Percentiles rank a stretch among this genome's conserved stretches.
Evolutionary conservation across 768 basidiomycete genomes (phyloP).

Genomic region (Xerocomellus chrysenteron): DNA sequence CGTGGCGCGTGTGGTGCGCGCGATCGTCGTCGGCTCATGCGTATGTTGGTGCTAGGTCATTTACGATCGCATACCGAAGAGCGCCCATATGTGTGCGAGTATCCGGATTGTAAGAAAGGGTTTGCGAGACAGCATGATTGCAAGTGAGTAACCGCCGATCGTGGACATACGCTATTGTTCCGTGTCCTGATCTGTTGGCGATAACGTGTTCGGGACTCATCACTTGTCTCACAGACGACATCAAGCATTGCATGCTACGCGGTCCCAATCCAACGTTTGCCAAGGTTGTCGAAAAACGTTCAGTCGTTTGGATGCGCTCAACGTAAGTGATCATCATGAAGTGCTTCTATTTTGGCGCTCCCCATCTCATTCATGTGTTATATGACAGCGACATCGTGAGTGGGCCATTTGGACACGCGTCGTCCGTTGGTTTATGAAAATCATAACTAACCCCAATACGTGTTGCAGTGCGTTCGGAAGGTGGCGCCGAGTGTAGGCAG

Average conservation of each 20-base stretch:
- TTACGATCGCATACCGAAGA: slow-evolving; percentile 94
- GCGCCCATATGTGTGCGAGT: slow-evolving; percentile 89
- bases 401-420: slow-evolving; percentile 25
- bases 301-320: slow-evolving; percentile 89
- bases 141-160: slow-evolving; percentile 61
- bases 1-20: slow-evolving; percentile 8
- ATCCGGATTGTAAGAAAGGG: slow-evolving; percentile 92
- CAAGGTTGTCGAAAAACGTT: slow-evolving; percentile 94
- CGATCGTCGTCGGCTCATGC: slow-evolving; percentile 8
- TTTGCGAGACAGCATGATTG: slow-evolving; percentile 97
- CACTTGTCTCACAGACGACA: slow-evolving; percentile 58
- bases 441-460: slow-evolving; percentile 23
- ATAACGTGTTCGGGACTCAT: slow-evolving; percentile 5
- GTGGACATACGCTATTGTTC: neutral
- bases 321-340: slow-evolving; percentile 59
- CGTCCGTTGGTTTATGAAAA: slow-evolving; percentile 23
- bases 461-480: slow-evolving; percentile 74
- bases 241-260: slow-evolving; percentile 83
- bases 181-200: neutral
- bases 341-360: slow-evolving; percentile 26
- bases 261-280: slow-evolving; percentile 82
- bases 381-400: slow-evolving; percentile 73
- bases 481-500: slow-evolving; percentile 72
- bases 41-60: slow-evolving; percentile 57
- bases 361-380: slow-evolving; percentile 26